Evolutionary conservation across 495 filamentous ascomycete species (phyloP), one percentile per base, ranked within the genome.

Genomic region (Eremomyces bilateralis): DNA sequence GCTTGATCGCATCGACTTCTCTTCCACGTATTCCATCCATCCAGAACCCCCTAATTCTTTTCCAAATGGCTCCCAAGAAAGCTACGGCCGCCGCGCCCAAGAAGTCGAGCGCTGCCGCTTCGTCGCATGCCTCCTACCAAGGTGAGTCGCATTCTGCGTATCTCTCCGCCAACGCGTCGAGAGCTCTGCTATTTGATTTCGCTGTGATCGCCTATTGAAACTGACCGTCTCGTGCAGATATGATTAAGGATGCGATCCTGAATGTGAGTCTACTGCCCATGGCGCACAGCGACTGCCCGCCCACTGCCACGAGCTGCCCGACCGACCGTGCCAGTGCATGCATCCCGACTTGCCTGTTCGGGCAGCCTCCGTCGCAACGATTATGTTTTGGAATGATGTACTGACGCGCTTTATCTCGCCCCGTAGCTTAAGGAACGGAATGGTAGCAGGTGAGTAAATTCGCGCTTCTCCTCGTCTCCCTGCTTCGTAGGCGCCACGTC

Each of bases 211-310:
- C 46, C 28, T 38, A 33, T 15, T 34, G 36, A 52, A 46, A 46
- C 65, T 70, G 52, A 66, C 50, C 36, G 16, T 18, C 15, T 4
- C 21, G 33, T 39, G 29, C 58, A 71, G 70, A 71, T 42, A 75
- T 75, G 70, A 70, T 75, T 50, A 72, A 65, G 27, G 69, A 74
- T 45, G 70, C 69, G 37, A 73, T 75, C 47, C 44, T 73, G 49
- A 60, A 64, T 56, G 70, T 75, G 62, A 52, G 60, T 65, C 47
- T 44, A 47, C 50, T 47, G 15, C 41, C 42, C 31, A 43, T 21
- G 52, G 48, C 53, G 52, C 53, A 55, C 44, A 33, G 35, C 35
- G 40, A 38, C 46, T 27, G n/a, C n/a, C n/a, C 13, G 24, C 24
- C 13, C 50, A 53, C 48, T 49, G 46, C 51, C 33, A 54, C 51